Base-by-base conservation (phyloP, 2,329 filamentous ascomycete genomes). In the Talaromyces piceae region DNA sequence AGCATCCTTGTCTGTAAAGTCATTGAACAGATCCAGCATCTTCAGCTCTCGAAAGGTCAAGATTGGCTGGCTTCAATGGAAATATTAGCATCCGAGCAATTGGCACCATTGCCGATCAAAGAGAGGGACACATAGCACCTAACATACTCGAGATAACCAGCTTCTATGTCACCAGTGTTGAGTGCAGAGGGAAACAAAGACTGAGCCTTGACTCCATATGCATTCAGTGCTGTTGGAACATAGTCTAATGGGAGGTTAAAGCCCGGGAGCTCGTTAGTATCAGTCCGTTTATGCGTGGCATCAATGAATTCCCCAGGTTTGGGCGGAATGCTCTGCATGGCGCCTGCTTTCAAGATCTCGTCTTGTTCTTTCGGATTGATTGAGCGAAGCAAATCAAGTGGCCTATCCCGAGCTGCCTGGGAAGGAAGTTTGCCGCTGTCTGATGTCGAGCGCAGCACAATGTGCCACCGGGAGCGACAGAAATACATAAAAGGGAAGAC, bases 1-100 rank as follows among this genome's bases (percentile, higher is more conserved):
- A 5, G 67, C 58, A 1, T 57, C 56, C 44, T 68, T 67, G 50
- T 75, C 71, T 1, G 71, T 73, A 4, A 74, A 57, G 0, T 58
- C 49, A 33, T 73, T 66, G 61, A 74, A 69, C 28, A 70, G 51
- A 4, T 54, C 52, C 39, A 73, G 56, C 68, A 74, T 73, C 2
- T 55, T 59, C 6, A 64, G 53, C 52, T 74, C 71, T 30, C 68
- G 66, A 23, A 71, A 56, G 3, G 67, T 62, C 5, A 67, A 44
- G 20, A 61, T 45, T 8, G 63, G 63, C 25, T 63, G 55, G 28
- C 64, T 66, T 30, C 9, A 12, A 48, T 39, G 16, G 9, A 39
- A 25, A 23, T 13, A 20, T 22, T 7, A 11, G 13, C 9, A n/a
- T 45, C 28, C 23, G 22, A 18, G n/a, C n/a, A n/a, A 23, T 22